phyloP scores from a whole-genome alignment of 768 basidiomycete genomes.

The Lentinus tigrinus region DNA sequence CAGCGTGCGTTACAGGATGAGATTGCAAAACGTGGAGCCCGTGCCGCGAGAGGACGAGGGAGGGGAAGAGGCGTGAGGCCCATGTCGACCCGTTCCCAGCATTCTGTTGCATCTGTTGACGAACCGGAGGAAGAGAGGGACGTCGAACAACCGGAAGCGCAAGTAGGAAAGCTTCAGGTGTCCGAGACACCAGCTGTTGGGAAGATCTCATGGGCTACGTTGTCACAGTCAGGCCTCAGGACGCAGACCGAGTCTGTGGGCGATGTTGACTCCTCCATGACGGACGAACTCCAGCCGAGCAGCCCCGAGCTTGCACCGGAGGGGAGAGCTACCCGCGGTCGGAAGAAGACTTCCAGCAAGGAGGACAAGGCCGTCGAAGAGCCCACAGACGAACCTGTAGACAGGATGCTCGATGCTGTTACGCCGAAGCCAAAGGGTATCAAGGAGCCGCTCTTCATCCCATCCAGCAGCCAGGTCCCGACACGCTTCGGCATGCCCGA shows the following conservation, averaged over 20 bases:
- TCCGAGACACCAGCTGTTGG: not conserved
- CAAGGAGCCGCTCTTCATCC: conserved; percentile 46
- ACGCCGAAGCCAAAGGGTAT: conserved; percentile 5
- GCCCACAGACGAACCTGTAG: not conserved
- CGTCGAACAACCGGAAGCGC: not conserved
- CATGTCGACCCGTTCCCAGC: conserved; percentile 7
- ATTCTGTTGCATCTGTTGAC: not conserved
- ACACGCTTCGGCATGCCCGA: conserved; percentile 50
- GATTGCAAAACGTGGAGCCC: conserved; percentile 10
- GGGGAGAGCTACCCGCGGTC: not conserved
- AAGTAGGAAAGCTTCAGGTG: not conserved
- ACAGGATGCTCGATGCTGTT: not conserved
- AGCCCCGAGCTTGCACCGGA: conserved; percentile 23
- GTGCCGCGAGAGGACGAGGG: conserved; percentile 1
- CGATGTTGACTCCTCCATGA: conserved; percentile 21
- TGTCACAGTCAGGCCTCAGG: conserved; percentile 22
- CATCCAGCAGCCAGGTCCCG: conserved; percentile 49
- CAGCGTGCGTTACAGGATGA: conserved; percentile 7
- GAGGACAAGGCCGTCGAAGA: conserved; percentile 3
- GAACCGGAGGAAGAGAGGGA: not conserved
- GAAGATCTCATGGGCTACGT: conserved; percentile 29
- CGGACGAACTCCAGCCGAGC: conserved; percentile 37
- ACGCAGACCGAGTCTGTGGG: conserved; percentile 14
- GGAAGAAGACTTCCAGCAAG: not conserved
- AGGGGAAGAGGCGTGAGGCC: not conserved